Conservation (phyloP, 2,329 filamentous ascomycete genomes). For the Microsporum ferrugineum region DNA sequence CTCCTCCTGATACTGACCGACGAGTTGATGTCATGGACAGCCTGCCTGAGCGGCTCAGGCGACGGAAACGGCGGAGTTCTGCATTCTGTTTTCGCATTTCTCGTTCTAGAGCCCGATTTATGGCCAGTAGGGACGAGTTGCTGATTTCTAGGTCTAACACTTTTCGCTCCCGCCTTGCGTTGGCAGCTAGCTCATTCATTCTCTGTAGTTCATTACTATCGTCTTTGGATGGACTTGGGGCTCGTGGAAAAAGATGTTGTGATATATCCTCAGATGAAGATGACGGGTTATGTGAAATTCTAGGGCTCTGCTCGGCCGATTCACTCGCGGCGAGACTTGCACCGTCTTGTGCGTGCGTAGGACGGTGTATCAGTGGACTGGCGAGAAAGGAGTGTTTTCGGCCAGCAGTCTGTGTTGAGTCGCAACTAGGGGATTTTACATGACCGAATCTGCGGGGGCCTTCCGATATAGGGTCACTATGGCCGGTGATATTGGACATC, state of each 20-base stretch:
- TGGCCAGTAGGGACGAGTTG: constrained; percentile 86
- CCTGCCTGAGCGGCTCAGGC: constrained; percentile 71
- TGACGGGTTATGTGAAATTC: constrained; percentile 7
- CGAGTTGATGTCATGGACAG: constrained; percentile 49
- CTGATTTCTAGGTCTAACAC: constrained; percentile 94
- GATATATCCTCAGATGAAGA: constrained; percentile 9
- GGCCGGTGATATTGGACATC: neutral
- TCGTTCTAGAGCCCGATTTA: constrained; percentile 84
- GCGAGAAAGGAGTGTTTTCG: constrained; percentile 5
- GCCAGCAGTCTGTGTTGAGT: constrained; percentile 11
- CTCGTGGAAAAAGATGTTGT: constrained; percentile 6
- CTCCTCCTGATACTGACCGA: constrained; percentile 36
- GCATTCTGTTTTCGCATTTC: constrained; percentile 84
- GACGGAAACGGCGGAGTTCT: constrained; percentile 72
- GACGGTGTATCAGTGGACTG: constrained; percentile 6
- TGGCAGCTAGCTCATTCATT: constrained; percentile 70
- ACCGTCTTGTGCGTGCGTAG: neutral
- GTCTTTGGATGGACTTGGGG: constrained; percentile 11
- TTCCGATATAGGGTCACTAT: neutral
- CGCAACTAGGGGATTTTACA: constrained; percentile 15
- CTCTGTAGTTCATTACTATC: constrained; percentile 9
- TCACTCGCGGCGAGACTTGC: neutral
- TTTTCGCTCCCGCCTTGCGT: constrained; percentile 82
- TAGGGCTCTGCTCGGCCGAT: constrained; percentile 2
- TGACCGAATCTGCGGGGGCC: constrained; percentile 7